Evolutionary conservation across 345 rosid species (phyloP), one percentile per base, ranked within the genome.

Genomic region (Camelina hispida): DNA sequence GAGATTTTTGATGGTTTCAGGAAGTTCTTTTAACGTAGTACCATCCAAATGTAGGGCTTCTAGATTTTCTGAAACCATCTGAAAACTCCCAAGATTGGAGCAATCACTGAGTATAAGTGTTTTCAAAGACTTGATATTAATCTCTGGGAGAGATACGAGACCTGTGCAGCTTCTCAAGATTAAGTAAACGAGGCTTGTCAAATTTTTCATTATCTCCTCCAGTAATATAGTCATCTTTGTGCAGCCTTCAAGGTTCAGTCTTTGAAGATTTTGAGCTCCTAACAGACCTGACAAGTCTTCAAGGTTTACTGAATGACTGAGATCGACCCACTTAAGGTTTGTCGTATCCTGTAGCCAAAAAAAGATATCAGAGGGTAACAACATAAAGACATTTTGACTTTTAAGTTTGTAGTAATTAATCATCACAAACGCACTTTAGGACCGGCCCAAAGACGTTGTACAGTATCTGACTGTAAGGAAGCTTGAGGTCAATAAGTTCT

Each of bases 401-500:
- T 23, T 23, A 23, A 22, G 25, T 23, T 23, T 22, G 23, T 22
- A 22, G 23, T 22, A 22, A 6, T 0, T n/a, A n/a, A 20, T 20
- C 6, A 32, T 32, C 7, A 7, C 35, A 32, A 32, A 32, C 35
- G 35, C 35, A 32, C 35, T 8, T 71, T 60, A 12, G 1, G 10
- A 55, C 57, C 46, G 12, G 43, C 17, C 82, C 82, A 82, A 1
- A 82, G 56, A 4, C 75, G 70, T 69, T 76, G 42, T 2, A n/a
- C n/a, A n/a, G n/a, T n/a, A 82, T 40, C 6, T 37, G 14, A 69
- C 85, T 64, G 18, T 30, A 1, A 20, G 44, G 47, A 2, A 81
- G 20, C 54, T 40, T 52, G 51, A 79, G 78, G 22, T 63, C 76
- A 4, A 79, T 57, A 47, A 71, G 72, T 76, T 69, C 9, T 76